These are phyloP conservation scores for Mediolabrus comicus DNA, from an alignment of 108 stramenopile genomes.

Conservation along the genomic window DNA sequence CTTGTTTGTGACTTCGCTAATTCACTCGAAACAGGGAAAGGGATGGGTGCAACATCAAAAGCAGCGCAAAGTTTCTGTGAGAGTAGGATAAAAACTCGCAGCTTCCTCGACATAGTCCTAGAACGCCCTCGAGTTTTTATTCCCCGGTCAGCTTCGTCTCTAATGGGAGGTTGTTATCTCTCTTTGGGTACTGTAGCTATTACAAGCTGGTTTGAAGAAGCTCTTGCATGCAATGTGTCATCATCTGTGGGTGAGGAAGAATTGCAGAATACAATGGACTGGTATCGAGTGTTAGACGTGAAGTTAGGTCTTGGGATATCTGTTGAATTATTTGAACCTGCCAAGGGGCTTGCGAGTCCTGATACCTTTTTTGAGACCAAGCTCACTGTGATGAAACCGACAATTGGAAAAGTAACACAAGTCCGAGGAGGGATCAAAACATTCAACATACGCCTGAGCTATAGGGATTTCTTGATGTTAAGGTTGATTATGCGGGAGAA, in stretches of 20 bases:
- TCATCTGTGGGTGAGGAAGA: not conserved
- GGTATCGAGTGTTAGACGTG: constrained; percentile 31
- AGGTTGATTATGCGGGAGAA: constrained; percentile 46
- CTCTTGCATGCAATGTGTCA: not conserved
- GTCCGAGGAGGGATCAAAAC: constrained; percentile 43
- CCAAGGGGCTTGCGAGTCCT: constrained; percentile 12
- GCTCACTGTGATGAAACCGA: constrained; percentile 49
- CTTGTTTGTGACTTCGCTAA: not conserved
- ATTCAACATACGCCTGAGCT: constrained; percentile 41
- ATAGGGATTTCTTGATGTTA: constrained; percentile 54
- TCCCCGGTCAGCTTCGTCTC: constrained; percentile 38
- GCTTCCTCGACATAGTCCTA: constrained; percentile 55
- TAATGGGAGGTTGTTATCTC: constrained; percentile 12
- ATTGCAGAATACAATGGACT: constrained; percentile 6
- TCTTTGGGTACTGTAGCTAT: constrained; percentile 54
- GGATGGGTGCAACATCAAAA: constrained; percentile 69
- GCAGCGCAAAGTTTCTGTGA: constrained; percentile 72
- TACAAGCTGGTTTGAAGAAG: constrained; percentile 61
- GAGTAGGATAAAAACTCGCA: constrained; percentile 57
- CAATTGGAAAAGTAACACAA: constrained; percentile 26
- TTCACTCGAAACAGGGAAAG: constrained; percentile 34
- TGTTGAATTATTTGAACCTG: not conserved
- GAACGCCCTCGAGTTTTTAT: constrained; percentile 51
- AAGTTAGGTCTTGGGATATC: constrained; percentile 25
- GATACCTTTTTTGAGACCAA: constrained; percentile 33